A percentile compares a stretch with the other conserved stretches of the same genome.
These are phyloP conservation scores for Sclerotinia borealis DNA, from an alignment of 2,329 filamentous ascomycete species.

Conservation along the genomic window DNA sequence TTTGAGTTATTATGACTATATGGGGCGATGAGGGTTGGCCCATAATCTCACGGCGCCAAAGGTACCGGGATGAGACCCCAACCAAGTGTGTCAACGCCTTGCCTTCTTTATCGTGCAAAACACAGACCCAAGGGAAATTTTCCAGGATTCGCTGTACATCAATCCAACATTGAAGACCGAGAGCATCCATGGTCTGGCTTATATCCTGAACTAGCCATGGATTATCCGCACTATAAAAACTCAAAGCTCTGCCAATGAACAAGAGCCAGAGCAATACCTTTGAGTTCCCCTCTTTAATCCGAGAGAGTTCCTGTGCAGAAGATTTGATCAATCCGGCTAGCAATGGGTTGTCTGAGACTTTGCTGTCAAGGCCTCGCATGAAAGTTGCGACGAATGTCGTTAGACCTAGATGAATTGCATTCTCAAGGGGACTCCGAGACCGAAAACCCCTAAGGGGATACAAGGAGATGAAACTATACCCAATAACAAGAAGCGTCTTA, in stretches of 20 bases:
- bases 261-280: constrained; percentile 25
- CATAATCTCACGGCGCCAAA: background rate
- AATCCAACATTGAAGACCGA: constrained; percentile 18
- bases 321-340: constrained; percentile 7
- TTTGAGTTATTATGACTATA: too few relatives aligned
- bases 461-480: constrained; percentile 27
- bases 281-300: constrained; percentile 7
- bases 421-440: constrained; percentile 10
- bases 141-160: constrained; percentile 14
- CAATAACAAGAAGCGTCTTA: constrained; percentile 24
- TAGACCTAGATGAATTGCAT: constrained; percentile 27
- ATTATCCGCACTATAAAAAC: constrained; percentile 8
- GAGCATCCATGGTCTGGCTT: constrained; percentile 7
- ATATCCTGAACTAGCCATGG: constrained; percentile 13
- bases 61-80: background rate
- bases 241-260: constrained; percentile 15
- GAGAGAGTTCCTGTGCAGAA: background rate
- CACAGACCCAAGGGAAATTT: constrained; percentile 27
- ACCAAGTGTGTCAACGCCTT: background rate
- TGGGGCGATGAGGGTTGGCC: background rate
- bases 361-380: constrained; percentile 7
- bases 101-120: constrained; percentile 18
- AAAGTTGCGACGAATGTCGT: constrained; percentile 28
- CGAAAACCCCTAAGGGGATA: constrained; percentile 12
- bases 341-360: constrained; percentile 11